Conservation (phyloP, 768 basidiomycete species). For the Boletus edulis region DNA sequence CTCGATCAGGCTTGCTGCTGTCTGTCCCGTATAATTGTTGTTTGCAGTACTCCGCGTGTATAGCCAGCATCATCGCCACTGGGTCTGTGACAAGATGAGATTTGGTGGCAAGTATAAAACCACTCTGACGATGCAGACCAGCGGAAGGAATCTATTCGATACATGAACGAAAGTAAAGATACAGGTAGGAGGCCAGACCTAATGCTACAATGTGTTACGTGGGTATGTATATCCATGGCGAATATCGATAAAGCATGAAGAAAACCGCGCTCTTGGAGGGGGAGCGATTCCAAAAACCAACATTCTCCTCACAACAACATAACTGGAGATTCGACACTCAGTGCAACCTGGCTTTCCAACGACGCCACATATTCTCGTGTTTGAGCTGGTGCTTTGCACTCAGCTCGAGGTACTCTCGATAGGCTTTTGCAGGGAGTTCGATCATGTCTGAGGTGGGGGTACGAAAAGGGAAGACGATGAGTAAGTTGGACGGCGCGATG, state of each 20-base stretch:
- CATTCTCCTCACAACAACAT: neutral
- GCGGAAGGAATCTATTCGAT: conserved; percentile 12
- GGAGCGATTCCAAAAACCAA: neutral
- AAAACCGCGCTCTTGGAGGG: neutral
- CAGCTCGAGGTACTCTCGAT: conserved; percentile 54
- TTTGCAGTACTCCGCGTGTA: neutral
- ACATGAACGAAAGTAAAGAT: conserved; percentile 16
- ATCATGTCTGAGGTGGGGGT: conserved; percentile 51
- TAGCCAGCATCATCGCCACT: too few relatives aligned
- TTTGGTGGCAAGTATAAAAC: too few relatives aligned
- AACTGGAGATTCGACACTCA: neutral
- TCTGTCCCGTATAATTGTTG: conserved; percentile 5
- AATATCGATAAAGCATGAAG: conserved; percentile 1
- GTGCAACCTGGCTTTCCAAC: conserved; percentile 37
- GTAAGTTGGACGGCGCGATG: conserved; percentile 56
- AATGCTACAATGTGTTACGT: conserved; percentile 21
- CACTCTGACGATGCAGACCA: neutral
- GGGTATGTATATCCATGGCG: conserved; percentile 5
- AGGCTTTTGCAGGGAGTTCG: conserved; percentile 60
- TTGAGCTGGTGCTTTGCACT: conserved; percentile 50
- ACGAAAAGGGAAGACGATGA: conserved; percentile 47
- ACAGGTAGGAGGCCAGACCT: conserved; percentile 13
- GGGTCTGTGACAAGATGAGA: neutral
- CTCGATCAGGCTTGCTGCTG: too few relatives aligned
- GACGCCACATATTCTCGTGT: conserved; percentile 58